Evolutionary conservation across 2,329 filamentous ascomycete species (phyloP).

Genomic region (Leptographium radiaticola): DNA sequence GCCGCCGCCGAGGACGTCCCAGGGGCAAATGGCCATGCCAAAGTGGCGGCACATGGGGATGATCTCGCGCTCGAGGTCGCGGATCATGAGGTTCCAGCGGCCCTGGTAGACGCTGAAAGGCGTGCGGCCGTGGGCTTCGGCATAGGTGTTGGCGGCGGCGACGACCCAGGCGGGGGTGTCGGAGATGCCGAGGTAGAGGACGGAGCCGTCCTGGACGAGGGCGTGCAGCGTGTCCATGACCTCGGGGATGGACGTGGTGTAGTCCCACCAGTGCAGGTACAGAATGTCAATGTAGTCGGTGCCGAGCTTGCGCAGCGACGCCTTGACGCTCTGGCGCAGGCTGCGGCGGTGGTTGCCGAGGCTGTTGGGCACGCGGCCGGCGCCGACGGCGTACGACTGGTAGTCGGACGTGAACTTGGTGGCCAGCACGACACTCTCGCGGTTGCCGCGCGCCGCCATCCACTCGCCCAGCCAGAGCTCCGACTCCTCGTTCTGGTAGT

Average conservation of each 20-base stretch:
- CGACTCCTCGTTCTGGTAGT: conserved; percentile 44
- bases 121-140: conserved; percentile 20
- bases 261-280: conserved; percentile 33
- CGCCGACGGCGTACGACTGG: conserved; percentile 22
- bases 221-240: conserved; percentile 28
- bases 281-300: conserved; percentile 32
- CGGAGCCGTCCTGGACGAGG: conserved; percentile 26
- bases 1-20: conserved; percentile 44
- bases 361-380: conserved; percentile 25
- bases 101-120: conserved; percentile 28
- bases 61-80: conserved; percentile 26
- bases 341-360: conserved; percentile 28
- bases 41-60: conserved; percentile 27
- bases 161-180: conserved; percentile 29
- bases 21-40: conserved; percentile 42
- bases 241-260: conserved; percentile 26
- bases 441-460: conserved; percentile 33
- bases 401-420: conserved; percentile 43
- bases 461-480: conserved; percentile 46
- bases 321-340: conserved; percentile 27
- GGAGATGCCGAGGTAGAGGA: conserved; percentile 27
- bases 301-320: conserved; percentile 30
- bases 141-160: conserved; percentile 24
- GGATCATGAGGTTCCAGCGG: conserved; percentile 20
- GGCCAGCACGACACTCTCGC: conserved; percentile 40